Percentiles rank a stretch among this genome's conserved stretches.
Evolutionary conservation across 331 rosid genomes (phyloP).

Genomic region (Phaseolus coccineus): DNA sequence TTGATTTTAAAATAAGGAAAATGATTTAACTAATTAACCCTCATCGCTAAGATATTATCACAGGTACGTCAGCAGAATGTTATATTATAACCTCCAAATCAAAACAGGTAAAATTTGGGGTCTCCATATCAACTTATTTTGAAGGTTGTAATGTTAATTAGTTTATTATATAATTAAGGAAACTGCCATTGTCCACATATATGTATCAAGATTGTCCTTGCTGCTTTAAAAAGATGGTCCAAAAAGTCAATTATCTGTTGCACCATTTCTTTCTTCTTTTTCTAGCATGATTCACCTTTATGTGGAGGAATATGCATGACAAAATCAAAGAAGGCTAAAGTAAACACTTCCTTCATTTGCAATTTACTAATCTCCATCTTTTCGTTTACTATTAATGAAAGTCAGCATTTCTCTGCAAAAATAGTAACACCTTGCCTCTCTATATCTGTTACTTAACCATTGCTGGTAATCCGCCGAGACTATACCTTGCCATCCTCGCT

Average conservation of each 20-base stretch:
- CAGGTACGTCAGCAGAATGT: slow-evolving; percentile 38
- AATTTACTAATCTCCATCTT: slow-evolving; percentile 40
- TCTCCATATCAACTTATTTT: slow-evolving; percentile 37
- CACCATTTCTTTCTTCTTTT: slow-evolving; percentile 63
- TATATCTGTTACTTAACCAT: slow-evolving; percentile 6
- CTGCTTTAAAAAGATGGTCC: slow-evolving; percentile 50
- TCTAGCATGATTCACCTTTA: slow-evolving; percentile 48
- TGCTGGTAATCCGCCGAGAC: neutral
- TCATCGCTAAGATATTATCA: slow-evolving; percentile 35
- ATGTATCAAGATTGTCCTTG: slow-evolving; percentile 32
- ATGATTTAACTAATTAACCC: neutral
- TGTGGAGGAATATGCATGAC: slow-evolving; percentile 44
- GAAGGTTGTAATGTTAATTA: slow-evolving; percentile 17
- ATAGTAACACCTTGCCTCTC: slow-evolving; percentile 3
- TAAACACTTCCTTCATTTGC: slow-evolving; percentile 49
- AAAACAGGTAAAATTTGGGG: slow-evolving; percentile 10
- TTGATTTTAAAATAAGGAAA: slow-evolving; percentile 27
- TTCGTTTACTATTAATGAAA: slow-evolving; percentile 29
- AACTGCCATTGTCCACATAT: slow-evolving; percentile 4
- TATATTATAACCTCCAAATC: slow-evolving; percentile 11
- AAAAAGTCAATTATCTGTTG: slow-evolving; percentile 63
- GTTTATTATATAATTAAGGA: slow-evolving; percentile 23
- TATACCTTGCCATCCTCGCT: neutral
- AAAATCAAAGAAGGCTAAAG: slow-evolving; percentile 41
- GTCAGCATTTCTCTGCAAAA: slow-evolving; percentile 18